Evolutionary conservation across 805 yeast species (phyloP).

Genomic region (Hanseniaspora vineae): DNA sequence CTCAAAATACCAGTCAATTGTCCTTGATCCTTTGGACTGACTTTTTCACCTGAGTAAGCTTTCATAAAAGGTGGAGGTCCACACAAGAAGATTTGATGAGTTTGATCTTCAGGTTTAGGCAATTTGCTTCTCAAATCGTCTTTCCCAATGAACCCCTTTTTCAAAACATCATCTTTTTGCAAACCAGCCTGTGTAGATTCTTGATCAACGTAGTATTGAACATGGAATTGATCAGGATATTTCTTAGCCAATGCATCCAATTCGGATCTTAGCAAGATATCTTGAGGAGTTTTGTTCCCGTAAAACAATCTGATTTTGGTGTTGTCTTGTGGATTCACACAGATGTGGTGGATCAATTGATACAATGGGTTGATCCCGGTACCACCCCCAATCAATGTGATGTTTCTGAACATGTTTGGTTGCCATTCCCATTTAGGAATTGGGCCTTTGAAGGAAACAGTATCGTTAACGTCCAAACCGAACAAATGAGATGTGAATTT

Average conservation of each 20-base stretch:
- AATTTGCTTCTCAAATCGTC: constrained; percentile 36
- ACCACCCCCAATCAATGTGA: constrained; percentile 89
- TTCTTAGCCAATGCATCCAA: constrained; percentile 43
- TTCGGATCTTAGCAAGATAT: constrained; percentile 68
- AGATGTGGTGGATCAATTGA: constrained; percentile 69
- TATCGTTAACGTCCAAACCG: constrained; percentile 61
- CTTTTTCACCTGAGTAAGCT: constrained; percentile 77
- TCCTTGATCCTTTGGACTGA: constrained; percentile 86
- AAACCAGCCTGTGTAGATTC: constrained; percentile 18
- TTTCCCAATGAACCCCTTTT: constrained; percentile 65
- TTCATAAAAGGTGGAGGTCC: constrained; percentile 92
- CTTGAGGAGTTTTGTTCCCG: constrained; percentile 68
- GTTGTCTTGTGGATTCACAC: constrained; percentile 72
- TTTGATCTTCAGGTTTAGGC: too few species aligned
- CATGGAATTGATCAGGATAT: constrained; percentile 65
- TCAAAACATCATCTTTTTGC: constrained; percentile 28
- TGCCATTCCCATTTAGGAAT: constrained; percentile 82
- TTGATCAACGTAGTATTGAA: constrained; percentile 72
- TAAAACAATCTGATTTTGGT: constrained; percentile 76
- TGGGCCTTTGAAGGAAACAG: constrained; percentile 89
- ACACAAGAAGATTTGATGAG: constrained; percentile 68
- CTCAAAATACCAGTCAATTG: constrained; percentile 77
- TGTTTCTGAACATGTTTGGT: constrained; percentile 68
- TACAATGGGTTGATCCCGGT: constrained; percentile 92
- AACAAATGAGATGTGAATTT: constrained; percentile 68